Evolutionary conservation across 2,329 filamentous ascomycete species (phyloP).

Genomic region (Aspergillus transmontanensis): DNA sequence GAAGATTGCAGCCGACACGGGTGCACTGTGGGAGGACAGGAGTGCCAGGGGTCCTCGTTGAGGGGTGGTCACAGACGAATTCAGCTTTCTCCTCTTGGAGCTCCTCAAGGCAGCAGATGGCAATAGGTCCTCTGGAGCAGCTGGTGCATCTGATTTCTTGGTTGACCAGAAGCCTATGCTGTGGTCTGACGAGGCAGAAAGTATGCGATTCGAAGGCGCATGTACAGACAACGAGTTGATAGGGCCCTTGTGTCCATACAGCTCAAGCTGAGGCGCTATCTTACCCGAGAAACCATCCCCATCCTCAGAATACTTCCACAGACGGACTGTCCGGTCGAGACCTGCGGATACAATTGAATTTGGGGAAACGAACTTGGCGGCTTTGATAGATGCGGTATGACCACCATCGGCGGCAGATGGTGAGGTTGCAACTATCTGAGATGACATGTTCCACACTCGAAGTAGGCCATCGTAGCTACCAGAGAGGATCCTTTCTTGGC

Average conservation of each 20-base stretch:
- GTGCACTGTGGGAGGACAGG: slow-evolving; percentile 69
- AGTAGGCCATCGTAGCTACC: slow-evolving; percentile 89
- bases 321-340: slow-evolving; percentile 78
- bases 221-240: slow-evolving; percentile 77
- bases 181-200: slow-evolving; percentile 84
- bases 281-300: slow-evolving; percentile 61
- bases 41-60: slow-evolving; percentile 79
- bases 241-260: slow-evolving; percentile 77
- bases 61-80: slow-evolving; percentile 58
- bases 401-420: slow-evolving; percentile 67
- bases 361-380: slow-evolving; percentile 79
- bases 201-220: slow-evolving; percentile 71
- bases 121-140: slow-evolving; percentile 69
- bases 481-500: slow-evolving; percentile 78
- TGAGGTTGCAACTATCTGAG: slow-evolving; percentile 80
- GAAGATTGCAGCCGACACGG: slow-evolving; percentile 80
- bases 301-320: slow-evolving; percentile 84
- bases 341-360: slow-evolving; percentile 80
- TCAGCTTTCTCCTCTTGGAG: slow-evolving; percentile 77
- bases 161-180: slow-evolving; percentile 87
- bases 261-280: slow-evolving; percentile 74
- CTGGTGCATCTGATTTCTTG: slow-evolving; percentile 73
- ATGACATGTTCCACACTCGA: slow-evolving; percentile 85
- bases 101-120: slow-evolving; percentile 64
- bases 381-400: slow-evolving; percentile 75